Evolutionary conservation across 208 protist species (phyloP), one percentile per base, ranked within the genome.

Genomic region (Wallacemonas collosoma): DNA sequence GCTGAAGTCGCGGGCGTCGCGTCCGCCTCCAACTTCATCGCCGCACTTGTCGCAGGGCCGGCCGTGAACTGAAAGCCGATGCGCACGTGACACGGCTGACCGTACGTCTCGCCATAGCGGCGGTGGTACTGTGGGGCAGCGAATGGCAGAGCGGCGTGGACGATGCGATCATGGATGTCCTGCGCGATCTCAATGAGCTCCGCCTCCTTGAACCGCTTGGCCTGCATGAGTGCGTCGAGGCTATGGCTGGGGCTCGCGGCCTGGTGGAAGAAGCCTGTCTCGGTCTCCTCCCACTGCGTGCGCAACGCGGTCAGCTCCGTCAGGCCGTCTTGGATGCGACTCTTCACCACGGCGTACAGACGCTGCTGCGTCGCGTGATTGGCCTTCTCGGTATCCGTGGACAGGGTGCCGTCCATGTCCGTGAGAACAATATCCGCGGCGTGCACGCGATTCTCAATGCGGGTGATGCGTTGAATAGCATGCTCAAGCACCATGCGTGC

Each of bases 41-140:
- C 76, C 36, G 69, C 80, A 12, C 66, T 62, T 2, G 71, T 76
- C 63, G 55, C 71, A 26, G 14, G 43, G 56, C 76, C 75, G 3
- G 79, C 66, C 58, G 88, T 15, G 73, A 96, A 90, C 65, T 88
- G 86, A 40, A 93, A 85, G 15, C 87, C 93, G 17, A 97, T 7
- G 45, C 90, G 89, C 55, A 94, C 68, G 68, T 94, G 83, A 67
- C 93, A 97, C 2, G 90, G 83, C 75, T 95, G 88, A 56, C 76
- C 79, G 79, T 97, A 97, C 50, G 89, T 95, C 76, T 93, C 86
- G 56, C 84, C 77, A 66, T 86, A 79, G 63, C 88, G 85, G 56
- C 93, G 93, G 76, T 85, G 85, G 77, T 91, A 97, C 84, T 97
- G 93, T 39, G 93, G 93, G 14, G 85, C 69, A 65, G 85, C 81